Evolutionary conservation across 371 early-diverging fungal species (phyloP), one percentile per base, ranked within the genome.

Genomic region (Lichtheimia hyalospora): DNA sequence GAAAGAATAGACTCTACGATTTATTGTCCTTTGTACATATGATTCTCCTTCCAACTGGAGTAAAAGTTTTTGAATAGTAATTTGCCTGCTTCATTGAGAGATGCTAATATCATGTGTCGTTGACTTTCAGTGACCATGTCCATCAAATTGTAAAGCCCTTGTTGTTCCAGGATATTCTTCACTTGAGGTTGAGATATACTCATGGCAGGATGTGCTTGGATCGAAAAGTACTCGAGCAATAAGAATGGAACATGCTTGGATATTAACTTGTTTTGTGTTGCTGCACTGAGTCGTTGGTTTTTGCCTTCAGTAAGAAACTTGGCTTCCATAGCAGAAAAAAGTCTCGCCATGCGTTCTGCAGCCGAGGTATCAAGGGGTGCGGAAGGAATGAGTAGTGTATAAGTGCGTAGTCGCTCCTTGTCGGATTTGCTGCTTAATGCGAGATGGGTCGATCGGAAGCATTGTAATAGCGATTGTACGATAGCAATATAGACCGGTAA

Each of bases 81-180:
- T 63, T 86, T 83, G 25, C 84, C 86, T 14, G 84, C 72, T 13
- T 73, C 73, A 66, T 88, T 87, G 58, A 87, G 63, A 34, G 73
- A 79, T 7, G 83, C 77, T 77, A 91, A 75, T 43, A 92, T 77
- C 61, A 86, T 70, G 41, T 82, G 79, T n/a, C 90, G 72, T 53
- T 89, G 91, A 64, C 71, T 71, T 13, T 88, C 89, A 8, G 75
- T 76, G 61, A 89, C 88, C 64, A 91, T 60, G 68, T 89, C 89
- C 67, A 92, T 61, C 24, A 92, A 61, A 16, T 87, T 77, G 64
- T 86, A 90, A 18, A 89, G 60, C 1, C 89, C 91, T 34, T 34
- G 34, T 15, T 82, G 82, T 54, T 77, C 58, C 41, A 92, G 66
- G 0, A 83, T 78, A 5, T 75, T 72, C 56, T 81, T 82, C n/a